Evolutionary conservation across 306 rosid genomes (phyloP).

Genomic region (Medicago arabica): DNA sequence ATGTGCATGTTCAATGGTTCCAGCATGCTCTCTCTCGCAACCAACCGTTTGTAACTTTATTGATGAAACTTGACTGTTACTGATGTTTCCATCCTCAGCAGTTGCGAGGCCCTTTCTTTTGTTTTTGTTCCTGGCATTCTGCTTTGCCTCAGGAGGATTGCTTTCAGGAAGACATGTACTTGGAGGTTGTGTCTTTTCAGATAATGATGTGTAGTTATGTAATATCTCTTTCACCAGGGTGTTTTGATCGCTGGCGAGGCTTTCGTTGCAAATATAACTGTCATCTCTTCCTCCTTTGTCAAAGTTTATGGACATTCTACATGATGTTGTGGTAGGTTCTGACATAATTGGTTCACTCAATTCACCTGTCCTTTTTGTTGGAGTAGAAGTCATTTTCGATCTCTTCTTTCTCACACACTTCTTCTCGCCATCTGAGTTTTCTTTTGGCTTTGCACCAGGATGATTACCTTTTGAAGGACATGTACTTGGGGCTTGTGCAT

Average conservation of each 20-base stretch:
- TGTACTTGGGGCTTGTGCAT: constrained; percentile 29
- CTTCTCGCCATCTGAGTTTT: constrained; percentile 44
- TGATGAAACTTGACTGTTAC: constrained; percentile 40
- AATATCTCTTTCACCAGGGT: constrained; percentile 38
- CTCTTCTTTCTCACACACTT: constrained; percentile 55
- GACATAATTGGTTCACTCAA: constrained; percentile 38
- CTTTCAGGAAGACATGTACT: constrained; percentile 33
- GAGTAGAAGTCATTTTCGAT: constrained; percentile 42
- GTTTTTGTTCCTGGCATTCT: constrained; percentile 33
- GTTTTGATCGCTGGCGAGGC: constrained; percentile 37
- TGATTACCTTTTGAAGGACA: constrained; percentile 35
- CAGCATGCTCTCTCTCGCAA: constrained; percentile 47
- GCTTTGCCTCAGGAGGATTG: constrained; percentile 33
- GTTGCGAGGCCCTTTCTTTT: constrained; percentile 39
- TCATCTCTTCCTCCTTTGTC: constrained; percentile 46
- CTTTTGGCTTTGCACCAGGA: constrained; percentile 25
- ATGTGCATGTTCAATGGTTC: constrained; percentile 37
- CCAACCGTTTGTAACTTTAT: constrained; percentile 36
- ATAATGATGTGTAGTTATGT: constrained; percentile 37
- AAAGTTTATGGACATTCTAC: constrained; percentile 58
- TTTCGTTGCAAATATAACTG: constrained; percentile 40
- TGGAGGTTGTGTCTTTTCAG: constrained; percentile 40
- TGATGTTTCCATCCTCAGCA: constrained; percentile 46
- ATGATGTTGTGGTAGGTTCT: constrained; percentile 48
- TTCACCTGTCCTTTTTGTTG: constrained; percentile 38